Conservation (phyloP, 352 stramenopile species). For the Elongisporangium prolatum region DNA sequence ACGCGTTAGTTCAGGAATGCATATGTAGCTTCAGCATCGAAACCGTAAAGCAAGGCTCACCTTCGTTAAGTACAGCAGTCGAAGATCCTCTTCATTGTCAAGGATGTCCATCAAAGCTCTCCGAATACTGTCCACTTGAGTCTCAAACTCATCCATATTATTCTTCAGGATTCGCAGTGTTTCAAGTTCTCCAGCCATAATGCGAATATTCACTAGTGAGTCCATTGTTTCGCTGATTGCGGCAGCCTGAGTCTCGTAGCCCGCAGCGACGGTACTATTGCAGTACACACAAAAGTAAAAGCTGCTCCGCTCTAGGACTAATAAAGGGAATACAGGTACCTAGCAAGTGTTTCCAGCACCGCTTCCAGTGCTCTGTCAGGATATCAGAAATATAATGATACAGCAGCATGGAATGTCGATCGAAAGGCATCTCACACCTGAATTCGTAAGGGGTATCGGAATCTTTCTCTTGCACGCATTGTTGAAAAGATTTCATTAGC, state of each 20-base stretch:
- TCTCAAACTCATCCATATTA: slow-evolving; percentile 69
- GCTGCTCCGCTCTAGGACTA: too few species aligned
- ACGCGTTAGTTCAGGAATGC: not conserved
- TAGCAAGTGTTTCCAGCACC: slow-evolving; percentile 44
- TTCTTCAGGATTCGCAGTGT: slow-evolving; percentile 70
- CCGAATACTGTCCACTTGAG: slow-evolving; percentile 53
- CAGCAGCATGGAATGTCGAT: too few species aligned
- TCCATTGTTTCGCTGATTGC: slow-evolving; percentile 43
- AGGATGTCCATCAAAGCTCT: slow-evolving; percentile 61
- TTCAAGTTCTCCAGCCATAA: slow-evolving; percentile 45
- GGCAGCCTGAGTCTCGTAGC: slow-evolving; percentile 38
- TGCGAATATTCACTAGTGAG: slow-evolving; percentile 35
- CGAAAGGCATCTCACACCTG: slow-evolving; percentile 21
- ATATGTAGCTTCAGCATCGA: not conserved
- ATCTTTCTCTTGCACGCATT: slow-evolving; percentile 29
- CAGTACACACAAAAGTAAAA: not conserved
- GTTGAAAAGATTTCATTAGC: slow-evolving; percentile 42
- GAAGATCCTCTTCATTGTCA: slow-evolving; percentile 70
- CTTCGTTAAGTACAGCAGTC: slow-evolving; percentile 51
- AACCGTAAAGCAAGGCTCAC: not conserved
- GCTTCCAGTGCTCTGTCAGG: slow-evolving; percentile 36
- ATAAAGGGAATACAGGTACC: too few species aligned
- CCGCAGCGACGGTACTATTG: not conserved
- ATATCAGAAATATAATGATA: too few species aligned
- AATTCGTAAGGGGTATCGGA: slow-evolving; percentile 45